Conservation (phyloP, 1,284 basidiomycete genomes). For the Leccinum fallax region DNA sequence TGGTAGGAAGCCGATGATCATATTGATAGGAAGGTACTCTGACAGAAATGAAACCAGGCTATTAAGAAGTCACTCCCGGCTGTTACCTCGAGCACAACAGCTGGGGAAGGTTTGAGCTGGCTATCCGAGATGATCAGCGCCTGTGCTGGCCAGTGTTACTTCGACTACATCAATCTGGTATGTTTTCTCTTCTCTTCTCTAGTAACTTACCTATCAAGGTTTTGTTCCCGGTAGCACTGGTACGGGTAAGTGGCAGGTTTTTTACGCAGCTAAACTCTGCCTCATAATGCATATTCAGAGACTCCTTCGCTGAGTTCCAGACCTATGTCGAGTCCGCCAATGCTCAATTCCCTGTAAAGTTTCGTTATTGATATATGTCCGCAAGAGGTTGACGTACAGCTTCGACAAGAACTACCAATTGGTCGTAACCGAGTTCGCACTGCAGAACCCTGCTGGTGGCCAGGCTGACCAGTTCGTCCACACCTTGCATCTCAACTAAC, state of each 20-base stretch:
- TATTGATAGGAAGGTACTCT: background rate
- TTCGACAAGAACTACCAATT: constrained; percentile 16
- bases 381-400: constrained; percentile 8
- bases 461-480: constrained; percentile 36
- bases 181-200: background rate
- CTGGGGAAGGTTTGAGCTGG: constrained; percentile 38
- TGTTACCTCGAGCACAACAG: constrained; percentile 31
- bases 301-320: constrained; percentile 32
- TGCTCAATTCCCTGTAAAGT: constrained; percentile 32
- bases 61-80: constrained; percentile 40
- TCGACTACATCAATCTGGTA: constrained; percentile 38
- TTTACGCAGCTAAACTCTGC: background rate
- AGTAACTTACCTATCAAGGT: background rate
- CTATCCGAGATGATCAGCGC: constrained; percentile 38
- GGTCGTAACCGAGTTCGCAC: constrained; percentile 37
- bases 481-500: background rate
- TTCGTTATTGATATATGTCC: background rate
- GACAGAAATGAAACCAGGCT: constrained; percentile 19
- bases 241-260: constrained; percentile 29
- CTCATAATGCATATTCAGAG: constrained; percentile 15
- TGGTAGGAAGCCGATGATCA: constrained; percentile 22
- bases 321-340: constrained; percentile 31
- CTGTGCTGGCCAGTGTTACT: constrained; percentile 35
- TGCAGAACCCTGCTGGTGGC: constrained; percentile 35
- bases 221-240: constrained; percentile 31